These are phyloP conservation scores for Ulmus americana DNA, from an alignment of 331 rosid species.

Conservation along the genomic window DNA sequence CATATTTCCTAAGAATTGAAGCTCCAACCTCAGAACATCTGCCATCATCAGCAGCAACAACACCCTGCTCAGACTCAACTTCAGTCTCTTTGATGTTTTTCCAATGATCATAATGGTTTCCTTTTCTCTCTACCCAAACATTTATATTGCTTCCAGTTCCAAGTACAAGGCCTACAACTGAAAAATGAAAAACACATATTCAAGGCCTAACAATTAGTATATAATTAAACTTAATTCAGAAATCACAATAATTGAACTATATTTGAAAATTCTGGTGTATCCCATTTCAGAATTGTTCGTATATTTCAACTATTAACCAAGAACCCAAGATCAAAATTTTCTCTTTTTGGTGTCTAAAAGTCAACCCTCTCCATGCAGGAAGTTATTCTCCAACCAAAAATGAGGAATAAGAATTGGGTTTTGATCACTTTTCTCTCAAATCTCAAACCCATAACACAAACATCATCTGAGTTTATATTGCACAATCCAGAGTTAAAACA, in stretches of 20 bases:
- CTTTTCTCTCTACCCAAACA: constrained; percentile 23
- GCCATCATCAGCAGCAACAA: constrained; percentile 86
- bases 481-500: neutral
- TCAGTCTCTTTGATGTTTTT: constrained; percentile 19
- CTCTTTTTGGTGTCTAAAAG: too few species aligned
- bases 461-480: neutral
- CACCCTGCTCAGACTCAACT: constrained; percentile 57
- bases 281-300: neutral
- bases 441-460: neutral
- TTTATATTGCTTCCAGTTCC: constrained; percentile 34
- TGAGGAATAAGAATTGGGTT: neutral
- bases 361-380: too few species aligned
- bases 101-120: constrained; percentile 18
- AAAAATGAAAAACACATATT: constrained; percentile 11
- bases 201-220: neutral
- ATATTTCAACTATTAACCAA: neutral
- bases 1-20: constrained; percentile 62
- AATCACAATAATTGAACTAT: neutral
- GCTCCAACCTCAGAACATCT: constrained; percentile 86
- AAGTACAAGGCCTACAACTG: constrained; percentile 40
- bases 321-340: neutral
- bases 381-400: too few species aligned
- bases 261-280: neutral
- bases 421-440: neutral
- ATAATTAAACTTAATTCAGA: neutral